Evolutionary conservation across 768 basidiomycete genomes (phyloP).

Genomic region (Leccinum disarticulatum): DNA sequence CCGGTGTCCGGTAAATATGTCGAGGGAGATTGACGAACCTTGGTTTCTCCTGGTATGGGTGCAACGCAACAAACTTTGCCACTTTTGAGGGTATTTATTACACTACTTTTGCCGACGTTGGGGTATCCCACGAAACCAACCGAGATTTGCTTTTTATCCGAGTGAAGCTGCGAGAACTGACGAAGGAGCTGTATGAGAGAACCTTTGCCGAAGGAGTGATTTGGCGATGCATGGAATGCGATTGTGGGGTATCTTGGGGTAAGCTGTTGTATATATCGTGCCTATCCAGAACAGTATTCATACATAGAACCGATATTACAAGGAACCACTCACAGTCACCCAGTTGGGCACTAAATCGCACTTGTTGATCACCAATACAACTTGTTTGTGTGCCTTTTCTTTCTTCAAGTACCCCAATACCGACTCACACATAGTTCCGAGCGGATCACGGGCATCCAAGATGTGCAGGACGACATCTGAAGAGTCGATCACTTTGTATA

Average conservation of each 20-base stretch:
- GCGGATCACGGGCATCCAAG: conserved; percentile 91
- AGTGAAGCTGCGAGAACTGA: conserved; percentile 95
- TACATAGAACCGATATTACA: neutral
- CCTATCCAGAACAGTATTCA: conserved; percentile 44
- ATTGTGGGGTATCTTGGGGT: conserved; percentile 95
- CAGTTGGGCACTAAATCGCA: conserved; percentile 98
- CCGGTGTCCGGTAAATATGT: neutral
- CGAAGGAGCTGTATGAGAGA: conserved; percentile 95
- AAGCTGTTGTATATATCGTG: conserved; percentile 93
- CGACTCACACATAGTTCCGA: conserved; percentile 94
- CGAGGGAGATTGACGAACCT: conserved; percentile 39
- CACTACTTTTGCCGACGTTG: conserved; percentile 95
- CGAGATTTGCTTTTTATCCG: conserved; percentile 98
- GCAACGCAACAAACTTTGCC: conserved; percentile 97
- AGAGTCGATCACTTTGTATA: conserved; percentile 99
- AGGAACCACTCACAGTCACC: conserved; percentile 77
- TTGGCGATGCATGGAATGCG: conserved; percentile 98
- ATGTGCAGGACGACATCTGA: conserved; percentile 96
- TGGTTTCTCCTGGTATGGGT: conserved; percentile 97
- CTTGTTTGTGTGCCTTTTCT: conserved; percentile 97
- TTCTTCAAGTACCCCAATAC: conserved; percentile 91
- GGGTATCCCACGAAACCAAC: conserved; percentile 98
- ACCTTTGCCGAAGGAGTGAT: conserved; percentile 98
- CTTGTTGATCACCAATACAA: conserved; percentile 96
- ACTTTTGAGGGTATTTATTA: conserved; percentile 98